Conservation (phyloP, 1,284 basidiomycete species). For the Phlebopus sp. region DNA sequence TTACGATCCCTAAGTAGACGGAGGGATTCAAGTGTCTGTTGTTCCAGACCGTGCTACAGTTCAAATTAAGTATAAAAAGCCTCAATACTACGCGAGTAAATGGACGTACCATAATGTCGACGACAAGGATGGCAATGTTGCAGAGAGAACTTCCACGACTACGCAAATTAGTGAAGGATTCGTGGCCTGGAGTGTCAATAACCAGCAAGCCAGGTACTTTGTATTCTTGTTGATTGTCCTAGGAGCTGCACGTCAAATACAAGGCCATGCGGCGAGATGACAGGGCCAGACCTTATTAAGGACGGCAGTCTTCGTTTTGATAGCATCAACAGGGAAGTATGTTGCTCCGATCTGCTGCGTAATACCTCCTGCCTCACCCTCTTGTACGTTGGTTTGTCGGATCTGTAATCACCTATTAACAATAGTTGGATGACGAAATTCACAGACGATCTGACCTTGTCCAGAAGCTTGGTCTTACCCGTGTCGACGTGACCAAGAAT, state of each 20-base stretch:
- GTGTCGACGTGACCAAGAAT: conserved; percentile 99
- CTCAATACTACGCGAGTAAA: conserved; percentile 2
- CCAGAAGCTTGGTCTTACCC: conserved; percentile 97
- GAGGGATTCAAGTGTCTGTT: conserved; percentile 95
- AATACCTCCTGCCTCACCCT: conserved; percentile 99
- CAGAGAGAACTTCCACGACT: conserved; percentile 96
- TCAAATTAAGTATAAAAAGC: conserved; percentile 8
- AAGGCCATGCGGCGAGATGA: conserved; percentile 1
- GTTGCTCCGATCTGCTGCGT: conserved; percentile 99
- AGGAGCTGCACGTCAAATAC: conserved; percentile 9
- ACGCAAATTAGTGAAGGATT: conserved; percentile 98
- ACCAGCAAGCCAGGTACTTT: conserved; percentile 96
- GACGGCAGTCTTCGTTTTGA: conserved; percentile 89
- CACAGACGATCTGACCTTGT: conserved; percentile 66
- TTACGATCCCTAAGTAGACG: conserved; percentile 91
- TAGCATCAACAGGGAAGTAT: conserved; percentile 98
- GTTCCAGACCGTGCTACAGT: conserved; percentile 89
- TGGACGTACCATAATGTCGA: conserved; percentile 90
- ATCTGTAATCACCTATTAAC: conserved; percentile 55
- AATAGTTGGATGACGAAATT: conserved; percentile 2
- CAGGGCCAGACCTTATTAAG: conserved; percentile 71
- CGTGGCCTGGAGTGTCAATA: conserved; percentile 99
- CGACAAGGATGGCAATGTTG: conserved; percentile 98
- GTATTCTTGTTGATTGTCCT: conserved; percentile 87
- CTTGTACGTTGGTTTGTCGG: conserved; percentile 99